Evolutionary conservation across 805 yeast species (phyloP).

Genomic region (Jamesozyma hellenica): DNA sequence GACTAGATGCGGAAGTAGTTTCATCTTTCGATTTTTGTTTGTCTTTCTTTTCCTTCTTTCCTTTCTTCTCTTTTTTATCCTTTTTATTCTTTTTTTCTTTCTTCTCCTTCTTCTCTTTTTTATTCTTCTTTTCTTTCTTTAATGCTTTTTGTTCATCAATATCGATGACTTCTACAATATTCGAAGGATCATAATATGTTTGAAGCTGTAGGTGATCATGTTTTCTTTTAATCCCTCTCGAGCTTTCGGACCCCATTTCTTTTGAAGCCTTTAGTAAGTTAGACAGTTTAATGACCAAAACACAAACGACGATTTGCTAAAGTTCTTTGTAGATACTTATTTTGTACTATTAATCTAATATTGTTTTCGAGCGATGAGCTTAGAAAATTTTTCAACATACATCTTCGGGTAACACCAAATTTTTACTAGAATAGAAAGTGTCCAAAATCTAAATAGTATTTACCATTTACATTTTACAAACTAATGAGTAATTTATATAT

Average conservation of each 20-base stretch:
- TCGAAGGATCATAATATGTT: background rate
- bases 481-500: background rate
- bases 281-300: too few relatives aligned
- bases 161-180: background rate
- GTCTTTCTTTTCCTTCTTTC: slow-evolving; percentile 3
- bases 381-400: background rate
- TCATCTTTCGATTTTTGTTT: slow-evolving; percentile 8
- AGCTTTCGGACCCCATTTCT: background rate
- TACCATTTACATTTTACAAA: too few relatives aligned
- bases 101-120: slow-evolving; percentile 10
- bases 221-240: background rate
- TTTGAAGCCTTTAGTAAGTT: background rate
- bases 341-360: too few relatives aligned
- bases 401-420: background rate
- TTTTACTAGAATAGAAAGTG: too few relatives aligned
- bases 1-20: too few relatives aligned
- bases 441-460: too few relatives aligned
- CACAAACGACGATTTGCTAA: too few relatives aligned
- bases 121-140: slow-evolving; percentile 4
- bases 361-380: background rate
- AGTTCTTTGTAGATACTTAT: too few relatives aligned
- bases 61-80: slow-evolving; percentile 10
- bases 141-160: background rate
- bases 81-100: slow-evolving; percentile 4
- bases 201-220: background rate